phyloP scores from a whole-genome alignment of 176 grass and related monocot species.

The Musa acuminata region DNA sequence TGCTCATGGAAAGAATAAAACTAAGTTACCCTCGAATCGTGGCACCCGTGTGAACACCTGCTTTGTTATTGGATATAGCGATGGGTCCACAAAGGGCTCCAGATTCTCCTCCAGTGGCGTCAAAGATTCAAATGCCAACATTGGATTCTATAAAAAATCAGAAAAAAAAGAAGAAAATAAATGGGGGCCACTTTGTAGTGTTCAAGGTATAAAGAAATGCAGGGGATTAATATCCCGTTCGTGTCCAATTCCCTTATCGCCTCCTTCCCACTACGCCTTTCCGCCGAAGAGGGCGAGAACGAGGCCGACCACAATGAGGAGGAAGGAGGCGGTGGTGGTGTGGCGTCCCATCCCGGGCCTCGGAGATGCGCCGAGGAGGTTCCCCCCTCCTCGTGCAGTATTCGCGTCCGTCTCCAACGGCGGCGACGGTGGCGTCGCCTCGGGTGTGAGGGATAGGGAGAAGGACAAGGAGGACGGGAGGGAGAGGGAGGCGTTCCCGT shows the following conservation, averaged over 20 bases:
- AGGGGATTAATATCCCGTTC: no score
- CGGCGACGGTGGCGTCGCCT: background rate
- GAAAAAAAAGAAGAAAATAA: no score
- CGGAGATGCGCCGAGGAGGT: background rate
- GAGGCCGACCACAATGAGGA: constrained; percentile 4
- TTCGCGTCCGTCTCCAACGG: constrained; percentile 31
- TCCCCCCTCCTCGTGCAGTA: background rate
- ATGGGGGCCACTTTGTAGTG: no score
- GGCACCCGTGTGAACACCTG: rapidly evolving
- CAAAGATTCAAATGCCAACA: no score
- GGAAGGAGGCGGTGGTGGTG: constrained; percentile 24
- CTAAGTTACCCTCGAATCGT: no score
- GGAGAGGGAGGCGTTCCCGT: constrained; percentile 22
- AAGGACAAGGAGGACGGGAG: background rate
- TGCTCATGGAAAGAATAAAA: no score
- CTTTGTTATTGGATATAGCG: no score
- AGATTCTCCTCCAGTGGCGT: no score
- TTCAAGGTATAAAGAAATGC: no score
- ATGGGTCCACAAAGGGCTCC: no score
- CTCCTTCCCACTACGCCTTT: background rate
- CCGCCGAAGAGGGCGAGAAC: background rate
- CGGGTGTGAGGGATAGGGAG: background rate
- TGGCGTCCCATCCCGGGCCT: constrained; percentile 28
- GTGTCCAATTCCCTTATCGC: background rate
- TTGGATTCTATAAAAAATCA: no score